These are phyloP conservation scores for Limonium bicolor DNA, from an alignment of 148 eudicot genomes.

Conservation along the genomic window DNA sequence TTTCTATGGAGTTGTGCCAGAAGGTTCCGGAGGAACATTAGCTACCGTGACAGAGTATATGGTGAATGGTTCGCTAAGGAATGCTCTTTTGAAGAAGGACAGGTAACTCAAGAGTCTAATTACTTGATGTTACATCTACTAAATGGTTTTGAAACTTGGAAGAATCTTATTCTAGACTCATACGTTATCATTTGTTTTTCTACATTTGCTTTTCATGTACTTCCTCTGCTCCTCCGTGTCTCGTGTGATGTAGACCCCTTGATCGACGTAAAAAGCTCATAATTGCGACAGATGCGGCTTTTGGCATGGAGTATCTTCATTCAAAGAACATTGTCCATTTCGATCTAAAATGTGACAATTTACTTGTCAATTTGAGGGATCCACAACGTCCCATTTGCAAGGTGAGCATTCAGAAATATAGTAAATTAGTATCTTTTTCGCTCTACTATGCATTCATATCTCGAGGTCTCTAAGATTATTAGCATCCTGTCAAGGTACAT, in stretches of 20 bases:
- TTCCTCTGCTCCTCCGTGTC: conserved; percentile 1
- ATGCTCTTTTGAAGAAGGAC: conserved; percentile 71
- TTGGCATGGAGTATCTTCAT: conserved; percentile 98
- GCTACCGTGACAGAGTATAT: conserved; percentile 93
- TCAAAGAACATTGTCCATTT: conserved; percentile 90
- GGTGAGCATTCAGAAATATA: conserved; percentile 22
- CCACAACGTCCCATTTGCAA: conserved; percentile 89
- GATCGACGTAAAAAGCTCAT: conserved; percentile 72
- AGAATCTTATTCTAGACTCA: too few relatives aligned
- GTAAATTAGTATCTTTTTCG: too few relatives aligned
- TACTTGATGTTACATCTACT: too few relatives aligned
- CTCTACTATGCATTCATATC: too few relatives aligned
- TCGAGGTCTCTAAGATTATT: too few relatives aligned
- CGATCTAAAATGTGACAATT: conserved; percentile 95
- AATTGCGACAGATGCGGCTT: conserved; percentile 98
- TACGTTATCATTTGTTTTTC: too few relatives aligned
- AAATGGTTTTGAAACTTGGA: too few relatives aligned
- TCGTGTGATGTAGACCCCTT: conserved; percentile 39
- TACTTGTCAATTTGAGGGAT: conserved; percentile 84
- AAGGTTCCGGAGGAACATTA: conserved; percentile 84
- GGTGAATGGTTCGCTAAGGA: conserved; percentile 90
- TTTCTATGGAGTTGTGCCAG: conserved; percentile 96
- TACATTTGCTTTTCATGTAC: not conserved
- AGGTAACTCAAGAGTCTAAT: too few relatives aligned
- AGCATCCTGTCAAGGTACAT: too few relatives aligned